Evolutionary conservation across 306 rosid genomes (phyloP).

Genomic region (Begonia fuchsioides): DNA sequence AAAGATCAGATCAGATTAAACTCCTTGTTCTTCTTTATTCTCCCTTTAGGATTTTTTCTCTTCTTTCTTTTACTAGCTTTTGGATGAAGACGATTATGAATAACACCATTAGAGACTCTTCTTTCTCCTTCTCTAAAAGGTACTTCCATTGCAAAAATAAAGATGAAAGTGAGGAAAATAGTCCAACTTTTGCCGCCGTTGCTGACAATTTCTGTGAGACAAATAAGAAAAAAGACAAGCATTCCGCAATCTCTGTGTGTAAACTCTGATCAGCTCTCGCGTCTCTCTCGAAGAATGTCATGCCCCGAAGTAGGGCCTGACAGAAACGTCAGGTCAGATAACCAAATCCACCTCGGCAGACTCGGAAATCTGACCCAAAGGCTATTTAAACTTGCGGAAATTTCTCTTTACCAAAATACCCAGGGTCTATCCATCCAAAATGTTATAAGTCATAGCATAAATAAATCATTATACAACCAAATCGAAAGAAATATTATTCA

Average conservation of each 20-base stretch:
- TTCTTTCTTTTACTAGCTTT: background rate
- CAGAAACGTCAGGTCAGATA: too few species aligned
- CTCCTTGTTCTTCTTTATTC: background rate
- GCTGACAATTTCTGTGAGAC: conserved; percentile 27
- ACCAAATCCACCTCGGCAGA: too few species aligned
- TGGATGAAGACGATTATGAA: conserved; percentile 56
- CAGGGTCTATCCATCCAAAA: too few species aligned
- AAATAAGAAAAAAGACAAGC: conserved; percentile 13
- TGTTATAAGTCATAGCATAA: too few species aligned
- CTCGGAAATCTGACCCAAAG: too few species aligned
- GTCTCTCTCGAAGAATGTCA: too few species aligned
- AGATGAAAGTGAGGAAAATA: conserved; percentile 15
- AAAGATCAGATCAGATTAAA: background rate
- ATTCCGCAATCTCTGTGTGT: conserved; percentile 16
- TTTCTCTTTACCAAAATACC: too few species aligned
- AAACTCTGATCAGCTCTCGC: conserved; percentile 45
- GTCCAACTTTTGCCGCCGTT: too few species aligned
- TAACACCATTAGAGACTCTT: conserved; percentile 49
- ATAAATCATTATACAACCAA: too few species aligned
- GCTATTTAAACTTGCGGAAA: too few species aligned
- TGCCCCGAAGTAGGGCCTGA: too few species aligned
- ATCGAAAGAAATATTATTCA: too few species aligned
- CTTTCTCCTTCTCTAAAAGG: conserved; percentile 69
- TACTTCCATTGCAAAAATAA: conserved; percentile 62
- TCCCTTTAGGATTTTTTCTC: background rate